Conservation (phyloP, 2,329 filamentous ascomycete species). For the Neofusicoccum ribis region DNA sequence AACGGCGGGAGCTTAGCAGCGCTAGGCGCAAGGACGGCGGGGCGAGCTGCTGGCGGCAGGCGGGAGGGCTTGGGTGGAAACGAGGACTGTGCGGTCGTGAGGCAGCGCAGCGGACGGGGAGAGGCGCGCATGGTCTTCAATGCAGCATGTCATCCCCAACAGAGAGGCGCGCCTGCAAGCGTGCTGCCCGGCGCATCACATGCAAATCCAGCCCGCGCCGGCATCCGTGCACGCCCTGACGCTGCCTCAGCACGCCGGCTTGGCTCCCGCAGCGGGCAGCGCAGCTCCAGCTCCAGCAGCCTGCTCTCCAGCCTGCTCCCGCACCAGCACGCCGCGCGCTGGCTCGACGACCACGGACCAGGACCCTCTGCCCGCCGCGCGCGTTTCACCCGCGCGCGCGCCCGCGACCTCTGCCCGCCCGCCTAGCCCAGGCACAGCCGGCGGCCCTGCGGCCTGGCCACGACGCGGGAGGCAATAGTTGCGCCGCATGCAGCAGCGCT, state of each 20-base stretch:
- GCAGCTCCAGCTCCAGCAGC: background rate
- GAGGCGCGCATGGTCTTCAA: constrained; percentile 15
- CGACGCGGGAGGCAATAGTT: no score
- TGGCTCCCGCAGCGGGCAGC: background rate
- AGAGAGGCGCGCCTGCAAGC: constrained; percentile 13
- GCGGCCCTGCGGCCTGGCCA: background rate
- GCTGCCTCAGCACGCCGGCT: background rate
- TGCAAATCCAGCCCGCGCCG: background rate
- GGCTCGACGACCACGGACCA: background rate
- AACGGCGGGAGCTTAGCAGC: background rate
- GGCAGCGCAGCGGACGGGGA: background rate
- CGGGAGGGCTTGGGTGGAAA: background rate
- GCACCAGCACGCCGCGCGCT: background rate
- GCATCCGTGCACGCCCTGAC: background rate
- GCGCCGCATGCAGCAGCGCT: constrained; percentile 13
- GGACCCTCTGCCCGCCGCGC: background rate
- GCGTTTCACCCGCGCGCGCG: background rate
- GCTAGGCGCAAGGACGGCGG: background rate
- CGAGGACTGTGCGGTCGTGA: background rate
- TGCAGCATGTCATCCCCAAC: constrained; percentile 17
- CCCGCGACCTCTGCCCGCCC: background rate
- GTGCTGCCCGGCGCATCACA: constrained; percentile 8
- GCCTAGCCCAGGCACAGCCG: background rate
- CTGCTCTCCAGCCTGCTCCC: background rate
- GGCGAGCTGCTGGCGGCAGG: background rate